Base-by-base conservation (phyloP, 805 yeast species). In the Ogataea methylovora region DNA sequence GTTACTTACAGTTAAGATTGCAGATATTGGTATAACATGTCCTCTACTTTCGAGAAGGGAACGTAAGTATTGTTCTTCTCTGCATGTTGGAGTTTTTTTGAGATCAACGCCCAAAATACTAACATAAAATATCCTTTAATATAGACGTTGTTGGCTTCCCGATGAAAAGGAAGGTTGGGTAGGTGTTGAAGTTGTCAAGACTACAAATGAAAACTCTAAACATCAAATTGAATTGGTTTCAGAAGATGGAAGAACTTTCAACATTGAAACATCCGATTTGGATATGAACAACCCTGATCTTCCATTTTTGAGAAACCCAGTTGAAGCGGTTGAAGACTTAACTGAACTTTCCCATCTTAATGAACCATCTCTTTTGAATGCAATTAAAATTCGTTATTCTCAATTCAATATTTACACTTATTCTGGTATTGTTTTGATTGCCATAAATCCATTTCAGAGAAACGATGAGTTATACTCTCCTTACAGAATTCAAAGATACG, bases 291-390 rank as follows among this genome's bases (percentile, higher is more conserved):
- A 78, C 35, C 56, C 65, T 4, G 71, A 71, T 34, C 65, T 85
- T 36, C 95, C 95, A 4, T 76, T 86, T 22, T 70, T 88, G 54
- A 73, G 95, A 56, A 90, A 90, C 56, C 97, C 96, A 33, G 68
- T 86, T 43, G 98, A 90, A 59, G 83, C 95, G 3, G 86, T 94
- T 14, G 97, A 90, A 55, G 98, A 92, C 61, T 71, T 90, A 51
- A 92, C 97, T 2, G 80, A 87, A 35, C 69, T 90, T 36, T 87
- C 97, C 1, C 88, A 90, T 54, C 66, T 92, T 48, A 90, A 90
- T 58, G 98, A 90, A 58, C 97, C 98, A 2, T 94, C 97, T 1
- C 96, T 90, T 32, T 70, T 90, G 45, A 94, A 88, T 51, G 97
- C 97, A 14, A 90, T 92, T 55, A 81, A 77, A 51, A 75, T 84